These are phyloP conservation scores for Tetraselmis striata DNA, from an alignment of 139 green algal species.

Conservation along the genomic window DNA sequence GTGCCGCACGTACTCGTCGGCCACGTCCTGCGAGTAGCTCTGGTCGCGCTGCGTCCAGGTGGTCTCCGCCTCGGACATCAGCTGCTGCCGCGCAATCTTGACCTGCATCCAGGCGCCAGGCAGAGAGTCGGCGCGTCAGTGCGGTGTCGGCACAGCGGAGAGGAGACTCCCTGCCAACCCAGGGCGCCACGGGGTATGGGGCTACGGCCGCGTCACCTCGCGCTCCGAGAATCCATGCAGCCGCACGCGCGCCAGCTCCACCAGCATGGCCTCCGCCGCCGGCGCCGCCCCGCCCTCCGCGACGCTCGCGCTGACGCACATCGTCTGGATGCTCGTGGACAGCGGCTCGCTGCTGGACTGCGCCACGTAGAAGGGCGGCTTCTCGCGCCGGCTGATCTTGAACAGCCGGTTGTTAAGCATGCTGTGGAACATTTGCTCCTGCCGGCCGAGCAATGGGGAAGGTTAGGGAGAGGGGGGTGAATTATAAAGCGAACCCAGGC, in stretches of 20 bases:
- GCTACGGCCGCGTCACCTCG: too few species aligned
- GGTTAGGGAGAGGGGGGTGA: too few species aligned
- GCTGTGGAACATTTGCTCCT: slow-evolving; percentile 53
- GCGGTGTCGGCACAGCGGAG: too few species aligned
- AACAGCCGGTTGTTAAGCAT: slow-evolving; percentile 71
- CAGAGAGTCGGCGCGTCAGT: neutral
- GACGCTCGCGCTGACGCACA: slow-evolving; percentile 24
- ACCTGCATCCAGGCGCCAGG: neutral
- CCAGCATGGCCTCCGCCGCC: slow-evolving; percentile 39
- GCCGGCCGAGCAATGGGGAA: too few species aligned
- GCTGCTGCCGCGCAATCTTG: neutral
- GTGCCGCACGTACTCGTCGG: slow-evolving; percentile 68
- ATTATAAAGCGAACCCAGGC: too few species aligned
- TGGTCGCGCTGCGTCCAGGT: slow-evolving; percentile 72
- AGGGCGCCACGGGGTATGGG: too few species aligned
- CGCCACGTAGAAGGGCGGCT: slow-evolving; percentile 63
- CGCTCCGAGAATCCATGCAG: slow-evolving; percentile 57
- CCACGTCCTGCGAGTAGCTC: slow-evolving; percentile 43
- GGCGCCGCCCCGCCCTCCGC: slow-evolving; percentile 10
- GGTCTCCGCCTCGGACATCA: slow-evolving; percentile 52
- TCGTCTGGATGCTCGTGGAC: slow-evolving; percentile 30
- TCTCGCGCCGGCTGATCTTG: slow-evolving; percentile 44
- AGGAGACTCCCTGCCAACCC: too few species aligned
- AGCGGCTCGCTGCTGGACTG: slow-evolving; percentile 34
- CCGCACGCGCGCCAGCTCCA: slow-evolving; percentile 66